A percentile compares a stretch with the other conserved stretches of the same genome.
These are phyloP conservation scores for Serendipita vermifera DNA, from an alignment of 768 basidiomycete species.

Conservation along the genomic window DNA sequence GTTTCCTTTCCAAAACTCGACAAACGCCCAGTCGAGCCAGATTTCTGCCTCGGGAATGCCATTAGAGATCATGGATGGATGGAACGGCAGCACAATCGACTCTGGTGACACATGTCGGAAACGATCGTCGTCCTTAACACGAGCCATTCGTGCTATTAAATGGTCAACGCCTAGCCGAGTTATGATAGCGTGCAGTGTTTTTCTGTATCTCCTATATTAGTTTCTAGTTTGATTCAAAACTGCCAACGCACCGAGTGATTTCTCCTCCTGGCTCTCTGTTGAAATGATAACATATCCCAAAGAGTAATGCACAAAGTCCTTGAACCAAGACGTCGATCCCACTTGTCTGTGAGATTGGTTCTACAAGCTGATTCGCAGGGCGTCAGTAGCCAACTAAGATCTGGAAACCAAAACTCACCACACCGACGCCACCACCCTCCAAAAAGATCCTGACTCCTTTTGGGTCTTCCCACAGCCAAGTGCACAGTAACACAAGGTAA, in stretches of 20 bases:
- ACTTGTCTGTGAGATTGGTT: slow-evolving; percentile 82
- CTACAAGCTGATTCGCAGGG: slow-evolving; percentile 54
- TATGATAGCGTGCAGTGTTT: slow-evolving; percentile 80
- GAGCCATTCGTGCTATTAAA: slow-evolving; percentile 72
- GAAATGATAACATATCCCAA: slow-evolving; percentile 93
- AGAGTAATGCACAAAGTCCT: slow-evolving; percentile 78
- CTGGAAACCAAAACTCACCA: slow-evolving; percentile 45
- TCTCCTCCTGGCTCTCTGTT: slow-evolving; percentile 85
- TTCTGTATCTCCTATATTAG: slow-evolving; percentile 30
- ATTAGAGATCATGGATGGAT: slow-evolving; percentile 29
- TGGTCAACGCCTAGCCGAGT: slow-evolving; percentile 82
- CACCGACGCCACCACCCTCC: slow-evolving; percentile 76
- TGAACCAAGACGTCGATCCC: slow-evolving; percentile 80
- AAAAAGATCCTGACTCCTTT: slow-evolving; percentile 78
- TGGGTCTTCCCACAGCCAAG: slow-evolving; percentile 97
- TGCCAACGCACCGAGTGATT: slow-evolving; percentile 63
- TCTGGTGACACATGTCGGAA: slow-evolving; percentile 87
- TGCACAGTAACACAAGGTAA: slow-evolving; percentile 68
- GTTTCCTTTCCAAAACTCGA: slow-evolving; percentile 98
- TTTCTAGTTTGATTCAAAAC: neutral
- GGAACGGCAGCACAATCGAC: slow-evolving; percentile 42
- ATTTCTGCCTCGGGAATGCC: slow-evolving; percentile 56
- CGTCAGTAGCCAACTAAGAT: neutral
- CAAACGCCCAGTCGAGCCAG: slow-evolving; percentile 97
- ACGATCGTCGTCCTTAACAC: slow-evolving; percentile 81